Evolutionary conservation across 1,284 basidiomycete species (phyloP).

Genomic region (Sanghuangporus weigelae): DNA sequence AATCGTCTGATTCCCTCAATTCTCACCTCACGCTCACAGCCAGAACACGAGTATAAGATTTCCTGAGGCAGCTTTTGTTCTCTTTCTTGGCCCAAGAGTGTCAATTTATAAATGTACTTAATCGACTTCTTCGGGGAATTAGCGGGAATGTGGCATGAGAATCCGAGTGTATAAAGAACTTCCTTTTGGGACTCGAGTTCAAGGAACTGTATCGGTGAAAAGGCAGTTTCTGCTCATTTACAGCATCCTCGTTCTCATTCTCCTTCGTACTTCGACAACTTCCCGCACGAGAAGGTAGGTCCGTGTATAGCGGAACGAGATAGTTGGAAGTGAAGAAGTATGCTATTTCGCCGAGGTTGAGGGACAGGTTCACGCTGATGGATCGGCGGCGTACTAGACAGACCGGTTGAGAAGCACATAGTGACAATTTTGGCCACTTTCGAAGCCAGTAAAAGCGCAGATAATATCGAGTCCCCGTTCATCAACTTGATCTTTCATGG

Average conservation of each 20-base stretch:
- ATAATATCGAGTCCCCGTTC: not conserved
- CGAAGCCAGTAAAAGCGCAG: not conserved
- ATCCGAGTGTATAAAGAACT: not conserved
- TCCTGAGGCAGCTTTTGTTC: not conserved
- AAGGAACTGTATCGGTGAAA: not conserved
- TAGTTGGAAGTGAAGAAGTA: not conserved
- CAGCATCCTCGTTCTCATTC: too few relatives aligned
- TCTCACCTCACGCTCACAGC: not conserved
- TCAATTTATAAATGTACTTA: not conserved
- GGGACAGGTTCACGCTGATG: not conserved
- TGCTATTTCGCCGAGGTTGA: slow-evolving; percentile 6
- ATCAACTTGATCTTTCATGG: not conserved
- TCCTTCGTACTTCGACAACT: too few relatives aligned
- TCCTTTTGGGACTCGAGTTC: not conserved
- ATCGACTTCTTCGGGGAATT: not conserved
- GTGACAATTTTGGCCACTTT: not conserved
- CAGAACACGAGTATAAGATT: not conserved
- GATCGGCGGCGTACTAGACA: not conserved
- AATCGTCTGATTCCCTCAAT: not conserved
- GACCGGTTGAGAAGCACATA: not conserved
- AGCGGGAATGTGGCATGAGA: not conserved
- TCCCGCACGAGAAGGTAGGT: not conserved
- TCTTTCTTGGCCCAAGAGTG: not conserved
- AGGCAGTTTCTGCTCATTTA: too few relatives aligned
- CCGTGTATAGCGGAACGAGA: not conserved